Percentiles rank a stretch among this genome's conserved stretches.
Conservation (phyloP, 2,329 filamentous ascomycete species). For the Sporothrix brasiliensis region DNA sequence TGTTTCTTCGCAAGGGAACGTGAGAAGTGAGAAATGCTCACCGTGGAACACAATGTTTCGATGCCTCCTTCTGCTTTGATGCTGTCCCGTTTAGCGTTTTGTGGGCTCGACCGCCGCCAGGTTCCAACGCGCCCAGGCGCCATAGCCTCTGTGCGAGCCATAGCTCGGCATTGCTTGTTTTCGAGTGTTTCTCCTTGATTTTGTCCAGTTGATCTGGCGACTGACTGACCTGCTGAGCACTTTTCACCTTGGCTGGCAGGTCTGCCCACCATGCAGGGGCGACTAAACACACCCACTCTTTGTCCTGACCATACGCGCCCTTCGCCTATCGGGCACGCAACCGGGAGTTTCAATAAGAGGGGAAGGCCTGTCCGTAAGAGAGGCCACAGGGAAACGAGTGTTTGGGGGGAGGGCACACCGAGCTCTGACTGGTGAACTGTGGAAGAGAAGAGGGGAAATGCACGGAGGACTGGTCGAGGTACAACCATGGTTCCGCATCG, state of each 20-base stretch:
- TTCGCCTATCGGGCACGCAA: constrained; percentile 15
- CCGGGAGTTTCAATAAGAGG: constrained; percentile 6
- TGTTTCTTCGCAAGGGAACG: not conserved
- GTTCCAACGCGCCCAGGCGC: not conserved
- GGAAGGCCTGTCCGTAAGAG: not conserved
- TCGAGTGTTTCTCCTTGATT: not conserved
- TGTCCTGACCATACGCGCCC: not conserved
- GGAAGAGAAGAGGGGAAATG: constrained; percentile 4
- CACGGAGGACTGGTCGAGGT: not conserved
- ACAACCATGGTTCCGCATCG: constrained; percentile 15
- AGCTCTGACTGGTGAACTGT: not conserved
- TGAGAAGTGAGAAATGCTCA: not conserved
- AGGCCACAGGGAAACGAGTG: not conserved
- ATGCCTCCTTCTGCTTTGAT: not conserved
- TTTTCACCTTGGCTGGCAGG: not conserved
- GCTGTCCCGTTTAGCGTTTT: not conserved
- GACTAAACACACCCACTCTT: constrained; percentile 8
- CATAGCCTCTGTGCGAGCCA: not conserved
- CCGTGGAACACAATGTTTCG: not conserved
- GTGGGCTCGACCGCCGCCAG: not conserved
- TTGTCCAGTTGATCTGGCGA: no score
- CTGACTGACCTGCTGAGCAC: no score
- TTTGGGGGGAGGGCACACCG: not conserved
- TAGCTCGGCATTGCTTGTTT: constrained; percentile 16
- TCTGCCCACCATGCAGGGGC: not conserved